Conservation (phyloP, 2,329 filamentous ascomycete species). For the Microsporum audouinii region DNA sequence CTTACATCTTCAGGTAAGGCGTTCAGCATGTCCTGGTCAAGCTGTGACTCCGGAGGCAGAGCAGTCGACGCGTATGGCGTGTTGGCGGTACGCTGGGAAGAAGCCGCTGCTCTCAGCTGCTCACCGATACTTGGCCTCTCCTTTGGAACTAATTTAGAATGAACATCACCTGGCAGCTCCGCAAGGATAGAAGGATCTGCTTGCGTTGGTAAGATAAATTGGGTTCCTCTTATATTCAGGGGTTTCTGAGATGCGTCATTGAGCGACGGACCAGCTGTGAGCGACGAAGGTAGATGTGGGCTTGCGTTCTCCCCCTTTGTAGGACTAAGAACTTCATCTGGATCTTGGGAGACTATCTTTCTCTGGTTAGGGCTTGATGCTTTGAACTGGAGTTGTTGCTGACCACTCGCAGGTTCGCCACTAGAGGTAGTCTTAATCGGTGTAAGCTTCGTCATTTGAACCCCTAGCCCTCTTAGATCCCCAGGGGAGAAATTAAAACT, state of each 20-base stretch:
- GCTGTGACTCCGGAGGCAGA: conserved; percentile 56
- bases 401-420: conserved; percentile 52
- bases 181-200: conserved; percentile 70
- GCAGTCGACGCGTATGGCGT: conserved; percentile 15
- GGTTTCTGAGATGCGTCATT: conserved; percentile 43
- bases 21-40: conserved; percentile 74
- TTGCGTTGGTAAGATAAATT: conserved; percentile 78
- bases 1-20: conserved; percentile 78
- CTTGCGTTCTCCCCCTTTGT: conserved; percentile 24
- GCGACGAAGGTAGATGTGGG: conserved; percentile 18
- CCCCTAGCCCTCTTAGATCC: conserved; percentile 80
- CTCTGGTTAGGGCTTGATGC: conserved; percentile 18
- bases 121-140: not conserved
- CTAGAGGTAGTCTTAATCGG: conserved; percentile 50
- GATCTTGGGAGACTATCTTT: conserved; percentile 26
- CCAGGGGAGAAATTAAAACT: conserved; percentile 77
- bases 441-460: conserved; percentile 89
- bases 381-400: conserved; percentile 66
- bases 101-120: not conserved
- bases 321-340: conserved; percentile 39
- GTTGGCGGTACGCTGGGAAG: not conserved
- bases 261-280: conserved; percentile 23
- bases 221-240: conserved; percentile 72
- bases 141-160: conserved; percentile 56
- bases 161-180: conserved; percentile 73